phyloP scores from a whole-genome alignment of 768 basidiomycete species.

The Lentinula boryana region DNA sequence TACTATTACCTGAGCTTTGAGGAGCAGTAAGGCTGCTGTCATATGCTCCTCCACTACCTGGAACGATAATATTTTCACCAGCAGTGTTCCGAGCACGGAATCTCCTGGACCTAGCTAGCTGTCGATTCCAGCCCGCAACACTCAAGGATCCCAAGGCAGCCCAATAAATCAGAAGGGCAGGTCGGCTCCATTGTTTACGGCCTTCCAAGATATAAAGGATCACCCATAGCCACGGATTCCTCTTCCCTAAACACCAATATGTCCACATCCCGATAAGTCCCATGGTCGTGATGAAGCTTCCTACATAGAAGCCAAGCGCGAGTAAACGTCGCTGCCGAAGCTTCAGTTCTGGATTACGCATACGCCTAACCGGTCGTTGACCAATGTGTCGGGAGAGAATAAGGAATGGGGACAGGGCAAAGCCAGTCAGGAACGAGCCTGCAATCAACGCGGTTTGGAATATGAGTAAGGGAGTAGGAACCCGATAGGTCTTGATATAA shows the following conservation, averaged over 20 bases:
- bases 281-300: conserved; percentile 69
- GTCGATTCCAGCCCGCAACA: conserved; percentile 93
- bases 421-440: conserved; percentile 88
- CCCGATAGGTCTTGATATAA: conserved; percentile 86
- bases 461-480: conserved; percentile 86
- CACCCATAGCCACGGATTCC: conserved; percentile 87
- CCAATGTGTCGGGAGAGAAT: conserved; percentile 90
- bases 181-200: conserved; percentile 70
- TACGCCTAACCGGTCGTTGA: conserved; percentile 74
- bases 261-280: conserved; percentile 90
- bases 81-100: conserved; percentile 43
- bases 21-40: not conserved
- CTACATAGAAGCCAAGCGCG: conserved; percentile 79
- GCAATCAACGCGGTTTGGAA: conserved; percentile 92
- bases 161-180: conserved; percentile 83
- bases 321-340: conserved; percentile 74
- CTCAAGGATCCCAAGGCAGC: conserved; percentile 70
- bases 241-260: conserved; percentile 73
- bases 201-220: conserved; percentile 77
- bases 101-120: conserved; percentile 71
- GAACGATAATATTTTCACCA: conserved; percentile 27
- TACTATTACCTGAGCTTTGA: conserved; percentile 1
- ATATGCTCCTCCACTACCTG: conserved; percentile 11
- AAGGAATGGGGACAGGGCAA: conserved; percentile 89
- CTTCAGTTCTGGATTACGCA: conserved; percentile 79